phyloP scores from a whole-genome alignment of 129 eudicot species.

The Gnaphalium uliginosum region DNA sequence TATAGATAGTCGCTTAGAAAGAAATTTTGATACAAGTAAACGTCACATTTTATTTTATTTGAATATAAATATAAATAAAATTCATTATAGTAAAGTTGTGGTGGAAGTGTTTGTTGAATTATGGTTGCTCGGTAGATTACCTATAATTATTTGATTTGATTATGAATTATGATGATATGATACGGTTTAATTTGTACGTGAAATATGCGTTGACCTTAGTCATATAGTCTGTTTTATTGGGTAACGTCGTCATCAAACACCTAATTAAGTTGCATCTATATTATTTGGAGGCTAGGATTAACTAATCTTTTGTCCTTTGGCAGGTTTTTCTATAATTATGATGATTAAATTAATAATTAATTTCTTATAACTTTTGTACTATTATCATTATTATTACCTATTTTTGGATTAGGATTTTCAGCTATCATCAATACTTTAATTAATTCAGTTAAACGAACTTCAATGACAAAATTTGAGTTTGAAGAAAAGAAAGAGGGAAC shows the following conservation, averaged over 20 bases:
- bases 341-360: not conserved
- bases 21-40: no score
- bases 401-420: not conserved
- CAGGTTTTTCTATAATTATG: not conserved
- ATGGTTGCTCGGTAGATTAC: slow-evolving; percentile 28
- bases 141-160: slow-evolving; percentile 17
- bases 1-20: no score
- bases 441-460: no score
- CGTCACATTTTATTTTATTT: no score
- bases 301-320: not conserved
- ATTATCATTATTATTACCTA: not conserved
- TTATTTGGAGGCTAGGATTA: slow-evolving; percentile 1
- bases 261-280: not conserved
- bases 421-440: not conserved
- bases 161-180: not conserved
- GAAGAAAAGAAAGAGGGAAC: no score
- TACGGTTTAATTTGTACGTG: not conserved
- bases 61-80: no score
- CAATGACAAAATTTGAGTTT: no score
- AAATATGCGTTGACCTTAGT: not conserved
- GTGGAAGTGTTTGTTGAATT: slow-evolving; percentile 9
- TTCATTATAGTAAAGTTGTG: not conserved
- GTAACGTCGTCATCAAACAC: slow-evolving; percentile 15
- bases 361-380: no score
- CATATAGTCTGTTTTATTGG: not conserved